A percentile compares a stretch with the other conserved stretches of the same genome.
These are phyloP conservation scores for Apophysomyces ossiformis DNA, from an alignment of 371 early-diverging fungal species.

Conservation along the genomic window DNA sequence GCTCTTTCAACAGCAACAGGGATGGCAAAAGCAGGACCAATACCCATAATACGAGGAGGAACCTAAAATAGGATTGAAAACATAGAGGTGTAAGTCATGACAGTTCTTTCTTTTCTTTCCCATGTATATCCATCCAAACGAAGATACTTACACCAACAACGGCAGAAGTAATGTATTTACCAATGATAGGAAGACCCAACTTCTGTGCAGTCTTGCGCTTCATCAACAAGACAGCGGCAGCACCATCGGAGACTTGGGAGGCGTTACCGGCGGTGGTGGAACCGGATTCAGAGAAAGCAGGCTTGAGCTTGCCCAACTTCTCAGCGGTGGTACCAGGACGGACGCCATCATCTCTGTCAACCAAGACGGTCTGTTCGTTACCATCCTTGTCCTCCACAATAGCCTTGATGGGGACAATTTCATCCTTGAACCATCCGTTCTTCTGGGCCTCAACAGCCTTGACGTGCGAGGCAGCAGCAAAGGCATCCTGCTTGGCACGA, in stretches of 20 bases:
- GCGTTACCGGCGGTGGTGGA: conserved; percentile 97
- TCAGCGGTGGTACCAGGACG: conserved; percentile 84
- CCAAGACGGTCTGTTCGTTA: conserved; percentile 65
- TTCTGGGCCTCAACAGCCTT: conserved; percentile 89
- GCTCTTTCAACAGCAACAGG: conserved; percentile 88
- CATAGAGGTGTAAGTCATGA: not conserved
- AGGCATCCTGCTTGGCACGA: conserved; percentile 89
- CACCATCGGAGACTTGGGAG: conserved; percentile 99
- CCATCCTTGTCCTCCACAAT: conserved; percentile 76
- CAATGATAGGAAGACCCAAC: conserved; percentile 86
- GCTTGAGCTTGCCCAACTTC: conserved; percentile 83
- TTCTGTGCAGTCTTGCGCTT: conserved; percentile 91
- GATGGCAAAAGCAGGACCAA: conserved; percentile 95
- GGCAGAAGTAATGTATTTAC: conserved; percentile 89
- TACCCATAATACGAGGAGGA: conserved; percentile 94
- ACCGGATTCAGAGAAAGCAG: conserved; percentile 90
- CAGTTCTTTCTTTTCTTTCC: not conserved
- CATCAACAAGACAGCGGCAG: conserved; percentile 96
- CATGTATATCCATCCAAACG: not conserved
- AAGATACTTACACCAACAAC: conserved; percentile 78
- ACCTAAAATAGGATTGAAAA: conserved; percentile 32
- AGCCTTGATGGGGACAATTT: conserved; percentile 91
- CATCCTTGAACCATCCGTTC: conserved; percentile 89
- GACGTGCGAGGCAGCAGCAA: conserved; percentile 81
- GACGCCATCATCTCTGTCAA: conserved; percentile 93